Percentiles rank a stretch among this genome's conserved stretches.
Conservation (phyloP, 1,284 basidiomycete species). For the Cutaneotrichosporon dermatis region DNA sequence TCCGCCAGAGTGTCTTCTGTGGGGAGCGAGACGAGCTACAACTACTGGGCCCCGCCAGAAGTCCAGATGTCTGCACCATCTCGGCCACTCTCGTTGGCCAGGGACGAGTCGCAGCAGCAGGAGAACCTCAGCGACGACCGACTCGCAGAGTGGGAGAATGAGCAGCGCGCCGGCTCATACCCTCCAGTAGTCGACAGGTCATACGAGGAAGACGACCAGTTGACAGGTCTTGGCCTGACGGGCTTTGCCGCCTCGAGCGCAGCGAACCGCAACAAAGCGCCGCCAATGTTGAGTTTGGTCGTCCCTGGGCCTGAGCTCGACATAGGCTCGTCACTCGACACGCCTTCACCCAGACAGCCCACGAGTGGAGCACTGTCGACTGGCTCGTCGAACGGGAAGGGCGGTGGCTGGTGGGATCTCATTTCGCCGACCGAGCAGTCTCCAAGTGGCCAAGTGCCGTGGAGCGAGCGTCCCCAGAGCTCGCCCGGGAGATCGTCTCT, state of each 20-base stretch:
- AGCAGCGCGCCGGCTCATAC: slow-evolving; percentile 1
- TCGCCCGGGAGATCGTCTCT: neutral
- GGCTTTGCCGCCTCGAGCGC: neutral
- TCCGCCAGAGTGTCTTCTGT: neutral
- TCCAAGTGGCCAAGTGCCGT: neutral
- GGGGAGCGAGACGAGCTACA: neutral
- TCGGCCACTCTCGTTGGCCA: neutral
- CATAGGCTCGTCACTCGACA: neutral
- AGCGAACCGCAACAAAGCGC: neutral
- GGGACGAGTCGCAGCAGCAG: neutral
- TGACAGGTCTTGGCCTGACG: neutral
- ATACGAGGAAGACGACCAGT: neutral
- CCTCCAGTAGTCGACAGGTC: neutral
- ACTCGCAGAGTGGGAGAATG: slow-evolving; percentile 9
- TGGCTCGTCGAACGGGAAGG: neutral
- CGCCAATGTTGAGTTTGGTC: slow-evolving; percentile 2
- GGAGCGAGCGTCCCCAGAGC: neutral
- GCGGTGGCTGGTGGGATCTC: slow-evolving; percentile 18
- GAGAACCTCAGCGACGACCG: neutral
- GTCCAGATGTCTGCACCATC: neutral
- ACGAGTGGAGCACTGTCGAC: neutral
- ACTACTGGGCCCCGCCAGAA: neutral
- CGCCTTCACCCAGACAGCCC: neutral
- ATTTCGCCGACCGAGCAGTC: slow-evolving; percentile 6
- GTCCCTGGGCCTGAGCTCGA: slow-evolving; percentile 6